Conservation (phyloP, 1,284 basidiomycete genomes). For the Ganoderma lucidum region DNA sequence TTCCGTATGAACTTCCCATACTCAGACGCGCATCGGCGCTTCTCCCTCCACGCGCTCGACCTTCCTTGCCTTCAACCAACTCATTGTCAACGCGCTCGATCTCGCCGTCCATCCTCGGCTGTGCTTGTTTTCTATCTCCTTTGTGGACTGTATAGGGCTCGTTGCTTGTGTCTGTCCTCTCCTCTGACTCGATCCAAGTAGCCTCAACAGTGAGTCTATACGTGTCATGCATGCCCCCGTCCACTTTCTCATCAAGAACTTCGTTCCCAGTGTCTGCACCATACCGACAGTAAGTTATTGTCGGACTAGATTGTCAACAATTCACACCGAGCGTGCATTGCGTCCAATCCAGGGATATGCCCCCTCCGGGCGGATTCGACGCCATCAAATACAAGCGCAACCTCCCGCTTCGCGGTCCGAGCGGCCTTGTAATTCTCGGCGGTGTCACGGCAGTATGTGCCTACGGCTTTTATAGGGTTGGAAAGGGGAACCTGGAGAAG, state of each 20-base stretch:
- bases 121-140: constrained; percentile 15
- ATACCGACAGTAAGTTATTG: constrained; percentile 65
- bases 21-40: constrained; percentile 31
- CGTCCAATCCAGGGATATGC: constrained; percentile 83
- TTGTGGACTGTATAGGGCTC: constrained; percentile 13
- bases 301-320: constrained; percentile 28
- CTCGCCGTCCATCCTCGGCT: constrained; percentile 27
- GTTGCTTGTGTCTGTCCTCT: constrained; percentile 8
- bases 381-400: constrained; percentile 96
- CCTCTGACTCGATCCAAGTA: constrained; percentile 29
- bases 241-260: constrained; percentile 25
- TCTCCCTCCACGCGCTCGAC: constrained; percentile 13
- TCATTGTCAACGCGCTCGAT: constrained; percentile 22
- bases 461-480: constrained; percentile 94
- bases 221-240: constrained; percentile 20
- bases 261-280: constrained; percentile 63
- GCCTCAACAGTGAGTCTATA: constrained; percentile 31
- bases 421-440: constrained; percentile 87
- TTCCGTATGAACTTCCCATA: constrained; percentile 37
- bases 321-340: constrained; percentile 22
- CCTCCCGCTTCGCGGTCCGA: constrained; percentile 91
- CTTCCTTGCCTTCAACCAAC: constrained; percentile 27
- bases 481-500: constrained; percentile 91
- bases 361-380: constrained; percentile 93
- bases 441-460: constrained; percentile 87